A percentile compares a stretch with the other conserved stretches of the same genome.
phyloP scores from a whole-genome alignment of 257 asterid species.

The Scutellaria minor region DNA sequence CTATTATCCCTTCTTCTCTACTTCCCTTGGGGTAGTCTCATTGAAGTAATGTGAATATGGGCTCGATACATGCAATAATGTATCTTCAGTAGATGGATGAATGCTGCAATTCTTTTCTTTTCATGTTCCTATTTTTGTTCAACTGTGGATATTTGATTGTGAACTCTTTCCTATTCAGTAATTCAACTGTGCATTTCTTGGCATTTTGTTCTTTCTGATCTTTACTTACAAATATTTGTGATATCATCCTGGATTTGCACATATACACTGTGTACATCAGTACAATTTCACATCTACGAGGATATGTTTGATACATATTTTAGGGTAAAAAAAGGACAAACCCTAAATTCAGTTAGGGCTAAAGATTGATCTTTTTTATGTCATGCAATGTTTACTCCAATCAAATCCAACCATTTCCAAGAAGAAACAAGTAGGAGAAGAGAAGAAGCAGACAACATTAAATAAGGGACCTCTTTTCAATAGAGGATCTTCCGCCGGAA shows the following conservation, averaged over 20 bases:
- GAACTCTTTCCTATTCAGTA: slow-evolving; percentile 8
- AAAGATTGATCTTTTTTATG: neutral
- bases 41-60: slow-evolving; percentile 44
- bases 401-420: slow-evolving; percentile 49
- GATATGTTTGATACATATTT: too few relatives aligned
- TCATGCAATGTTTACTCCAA: slow-evolving; percentile 47
- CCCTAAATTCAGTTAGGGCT: slow-evolving; percentile 32
- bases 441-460: slow-evolving; percentile 14
- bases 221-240: neutral
- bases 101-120: neutral
- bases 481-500: slow-evolving; percentile 67
- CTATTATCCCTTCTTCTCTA: slow-evolving; percentile 17
- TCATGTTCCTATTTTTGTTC: neutral
- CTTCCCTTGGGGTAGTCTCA: slow-evolving; percentile 24
- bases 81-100: slow-evolving; percentile 29
- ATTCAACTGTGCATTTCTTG: slow-evolving; percentile 12
- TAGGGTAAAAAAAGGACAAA: slow-evolving; percentile 41
- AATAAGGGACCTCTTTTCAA: slow-evolving; percentile 32
- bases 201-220: neutral
- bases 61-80: slow-evolving; percentile 34
- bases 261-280: too few relatives aligned
- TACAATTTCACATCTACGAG: too few relatives aligned
- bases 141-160: slow-evolving; percentile 30
- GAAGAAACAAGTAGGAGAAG: slow-evolving; percentile 4
- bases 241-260: too few relatives aligned